These are phyloP conservation scores for Kodamaea nitidulidarum DNA, from an alignment of 805 yeast species.

Conservation along the genomic window DNA sequence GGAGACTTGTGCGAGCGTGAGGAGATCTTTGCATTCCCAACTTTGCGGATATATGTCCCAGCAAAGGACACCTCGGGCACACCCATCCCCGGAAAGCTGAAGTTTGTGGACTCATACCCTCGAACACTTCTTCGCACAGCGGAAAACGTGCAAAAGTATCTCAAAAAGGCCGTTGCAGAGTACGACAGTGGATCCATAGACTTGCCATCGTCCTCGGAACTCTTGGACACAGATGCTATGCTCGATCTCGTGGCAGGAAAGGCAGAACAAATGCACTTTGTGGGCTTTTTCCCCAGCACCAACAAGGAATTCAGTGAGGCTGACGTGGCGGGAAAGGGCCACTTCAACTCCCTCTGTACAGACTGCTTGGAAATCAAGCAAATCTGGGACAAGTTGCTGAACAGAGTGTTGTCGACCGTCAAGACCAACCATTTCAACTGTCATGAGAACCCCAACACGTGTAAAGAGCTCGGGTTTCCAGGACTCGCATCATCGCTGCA, in stretches of 20 bases:
- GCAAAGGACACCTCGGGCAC: constrained; percentile 30
- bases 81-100: constrained; percentile 24
- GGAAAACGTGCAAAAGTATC: constrained; percentile 49
- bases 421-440: constrained; percentile 61
- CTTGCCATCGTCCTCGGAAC: constrained; percentile 39
- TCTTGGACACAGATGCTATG: constrained; percentile 39
- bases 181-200: constrained; percentile 35
- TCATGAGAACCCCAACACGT: constrained; percentile 44
- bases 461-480: constrained; percentile 47
- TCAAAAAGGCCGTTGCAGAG: constrained; percentile 51
- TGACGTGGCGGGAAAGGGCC: constrained; percentile 28
- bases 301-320: constrained; percentile 35
- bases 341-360: constrained; percentile 39
- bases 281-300: constrained; percentile 64
- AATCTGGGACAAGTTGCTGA: constrained; percentile 56
- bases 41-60: constrained; percentile 65
- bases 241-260: constrained; percentile 51
- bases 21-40: constrained; percentile 64
- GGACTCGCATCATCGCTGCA: constrained; percentile 21
- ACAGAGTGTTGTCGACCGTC: constrained; percentile 38
- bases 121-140: constrained; percentile 40
- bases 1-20: constrained; percentile 82
- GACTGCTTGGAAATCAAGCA: constrained; percentile 50
- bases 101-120: constrained; percentile 44
- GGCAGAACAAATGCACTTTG: constrained; percentile 45